Evolutionary conservation across 495 filamentous ascomycete genomes (phyloP).

Genomic region (Cryomyces minteri): DNA sequence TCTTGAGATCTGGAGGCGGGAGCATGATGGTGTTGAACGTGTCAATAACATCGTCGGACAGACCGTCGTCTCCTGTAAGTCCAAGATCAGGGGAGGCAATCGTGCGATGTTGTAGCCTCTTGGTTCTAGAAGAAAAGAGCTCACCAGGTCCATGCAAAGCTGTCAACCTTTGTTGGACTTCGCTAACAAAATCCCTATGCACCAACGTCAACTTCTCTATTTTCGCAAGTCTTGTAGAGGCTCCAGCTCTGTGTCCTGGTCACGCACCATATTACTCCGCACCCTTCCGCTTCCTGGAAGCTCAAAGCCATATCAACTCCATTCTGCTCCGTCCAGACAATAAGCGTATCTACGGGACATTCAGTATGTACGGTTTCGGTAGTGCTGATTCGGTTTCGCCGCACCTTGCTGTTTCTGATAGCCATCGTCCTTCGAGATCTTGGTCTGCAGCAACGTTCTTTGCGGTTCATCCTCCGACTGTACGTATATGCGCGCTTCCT

Average conservation of each 20-base stretch:
- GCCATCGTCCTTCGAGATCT: slow-evolving; percentile 82
- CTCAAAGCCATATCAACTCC: slow-evolving; percentile 93
- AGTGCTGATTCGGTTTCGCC: slow-evolving; percentile 6
- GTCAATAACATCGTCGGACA: slow-evolving; percentile 77
- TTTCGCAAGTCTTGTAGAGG: no score
- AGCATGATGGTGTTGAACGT: slow-evolving; percentile 48
- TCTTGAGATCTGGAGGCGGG: slow-evolving; percentile 58
- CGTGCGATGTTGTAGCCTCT: not conserved
- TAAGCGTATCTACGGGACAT: slow-evolving; percentile 58
- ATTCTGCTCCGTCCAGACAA: slow-evolving; percentile 86
- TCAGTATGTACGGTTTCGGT: not conserved
- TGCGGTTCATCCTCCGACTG: slow-evolving; percentile 83
- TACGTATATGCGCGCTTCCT: slow-evolving; percentile 77
- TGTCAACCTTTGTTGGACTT: slow-evolving; percentile 53
- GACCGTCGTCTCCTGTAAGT: slow-evolving; percentile 48
- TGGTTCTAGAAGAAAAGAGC: not conserved
- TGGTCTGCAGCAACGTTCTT: slow-evolving; percentile 70
- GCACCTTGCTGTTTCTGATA: slow-evolving; percentile 98
- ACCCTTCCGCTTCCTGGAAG: slow-evolving; percentile 95
- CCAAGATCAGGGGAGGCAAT: no score
- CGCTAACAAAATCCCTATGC: slow-evolving; percentile 78
- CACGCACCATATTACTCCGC: slow-evolving; percentile 70
- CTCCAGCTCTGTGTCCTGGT: no score
- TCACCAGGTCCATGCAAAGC: slow-evolving; percentile 30
- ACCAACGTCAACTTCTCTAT: not conserved